Percentiles rank a stretch among this genome's conserved stretches.
Conservation (phyloP, 2,329 filamentous ascomycete species). For the Drechslerella dactyloides region DNA sequence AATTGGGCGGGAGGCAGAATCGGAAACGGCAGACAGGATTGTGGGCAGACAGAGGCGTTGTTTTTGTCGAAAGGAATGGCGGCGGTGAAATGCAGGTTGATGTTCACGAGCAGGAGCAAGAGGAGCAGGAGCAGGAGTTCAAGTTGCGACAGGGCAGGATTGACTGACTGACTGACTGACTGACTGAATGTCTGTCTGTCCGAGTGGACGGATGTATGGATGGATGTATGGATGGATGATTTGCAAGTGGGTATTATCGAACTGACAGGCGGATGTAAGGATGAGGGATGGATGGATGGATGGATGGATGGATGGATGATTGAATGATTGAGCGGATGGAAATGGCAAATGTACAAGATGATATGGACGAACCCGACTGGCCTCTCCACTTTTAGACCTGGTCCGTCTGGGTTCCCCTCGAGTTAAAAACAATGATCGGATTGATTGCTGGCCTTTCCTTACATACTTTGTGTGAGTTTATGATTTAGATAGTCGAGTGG, state of each 20-base stretch:
- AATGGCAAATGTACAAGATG: conserved; percentile 34
- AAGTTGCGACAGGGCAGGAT: conserved; percentile 29
- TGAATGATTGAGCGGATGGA: not conserved
- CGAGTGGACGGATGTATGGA: no score
- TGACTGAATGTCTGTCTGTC: no score
- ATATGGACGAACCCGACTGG: conserved; percentile 12
- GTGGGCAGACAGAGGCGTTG: conserved; percentile 22
- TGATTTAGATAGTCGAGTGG: no score
- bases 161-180: not conserved
- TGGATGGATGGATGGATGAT: no score
- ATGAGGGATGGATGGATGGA: no score
- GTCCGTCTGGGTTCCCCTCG: conserved; percentile 21
- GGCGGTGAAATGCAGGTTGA: not conserved
- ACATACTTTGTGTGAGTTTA: no score
- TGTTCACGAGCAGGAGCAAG: conserved; percentile 25
- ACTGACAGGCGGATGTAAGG: no score
- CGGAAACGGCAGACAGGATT: conserved; percentile 7
- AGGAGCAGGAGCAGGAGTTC: conserved; percentile 4
- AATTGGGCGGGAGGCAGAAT: conserved; percentile 11
- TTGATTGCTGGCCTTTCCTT: conserved; percentile 9
- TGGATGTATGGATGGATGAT: no score
- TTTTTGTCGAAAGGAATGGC: conserved; percentile 31
- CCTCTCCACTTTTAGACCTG: conserved; percentile 18
- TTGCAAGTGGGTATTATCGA: no score
- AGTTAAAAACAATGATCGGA: conserved; percentile 17